Conservation (phyloP, 1,284 basidiomycete genomes). For the Cutaneotrichosporon sp. region DNA sequence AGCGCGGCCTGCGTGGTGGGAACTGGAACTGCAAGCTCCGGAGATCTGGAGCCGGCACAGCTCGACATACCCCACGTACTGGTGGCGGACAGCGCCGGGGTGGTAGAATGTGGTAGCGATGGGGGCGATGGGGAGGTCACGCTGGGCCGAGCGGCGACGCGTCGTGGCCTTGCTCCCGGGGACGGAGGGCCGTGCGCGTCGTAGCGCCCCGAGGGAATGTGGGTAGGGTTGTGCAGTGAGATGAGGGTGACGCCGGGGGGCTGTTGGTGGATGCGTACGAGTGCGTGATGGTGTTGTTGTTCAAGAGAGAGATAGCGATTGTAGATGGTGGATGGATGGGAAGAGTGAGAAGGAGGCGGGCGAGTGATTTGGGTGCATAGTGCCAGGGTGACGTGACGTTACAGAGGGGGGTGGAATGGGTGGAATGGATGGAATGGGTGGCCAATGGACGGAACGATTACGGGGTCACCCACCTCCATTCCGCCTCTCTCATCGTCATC, state of each 20-base stretch:
- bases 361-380: neutral
- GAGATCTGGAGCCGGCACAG: too few species aligned
- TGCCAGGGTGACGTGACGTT: neutral
- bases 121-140: too few species aligned
- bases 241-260: too few species aligned
- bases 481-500: too few species aligned
- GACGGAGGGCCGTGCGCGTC: slow-evolving; percentile 1
- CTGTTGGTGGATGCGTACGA: neutral
- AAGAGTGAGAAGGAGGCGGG: neutral
- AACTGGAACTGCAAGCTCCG: too few species aligned
- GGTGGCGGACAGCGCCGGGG: neutral
- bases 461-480: too few species aligned
- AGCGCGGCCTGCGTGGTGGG: neutral
- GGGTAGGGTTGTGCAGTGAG: neutral
- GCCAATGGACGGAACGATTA: too few species aligned
- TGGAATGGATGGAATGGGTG: too few species aligned
- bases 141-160: slow-evolving; percentile 2
- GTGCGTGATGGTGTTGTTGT: neutral
- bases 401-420: neutral
- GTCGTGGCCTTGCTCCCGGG: slow-evolving; percentile 3
- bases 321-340: neutral
- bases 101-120: neutral
- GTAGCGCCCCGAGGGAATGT: neutral
- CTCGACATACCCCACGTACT: neutral
- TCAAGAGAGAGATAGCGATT: too few species aligned